phyloP scores from a whole-genome alignment of 1,284 basidiomycete species.

The Cryptococcus wingfieldii region DNA sequence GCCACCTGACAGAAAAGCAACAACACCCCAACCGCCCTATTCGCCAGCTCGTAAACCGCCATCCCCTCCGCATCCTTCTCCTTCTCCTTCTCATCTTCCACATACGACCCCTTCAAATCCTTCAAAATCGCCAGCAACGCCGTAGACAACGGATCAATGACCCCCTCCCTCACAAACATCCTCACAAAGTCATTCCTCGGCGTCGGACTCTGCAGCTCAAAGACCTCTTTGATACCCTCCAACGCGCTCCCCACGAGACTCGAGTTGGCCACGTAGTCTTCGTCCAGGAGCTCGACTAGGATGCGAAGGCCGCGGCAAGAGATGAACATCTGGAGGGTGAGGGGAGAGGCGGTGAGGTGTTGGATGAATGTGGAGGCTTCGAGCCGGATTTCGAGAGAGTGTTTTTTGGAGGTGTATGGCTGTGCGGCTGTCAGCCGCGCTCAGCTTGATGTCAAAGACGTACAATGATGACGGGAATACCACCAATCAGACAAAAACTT shows the following conservation, averaged over 20 bases:
- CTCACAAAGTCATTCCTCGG: constrained; percentile 97
- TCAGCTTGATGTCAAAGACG: constrained; percentile 25
- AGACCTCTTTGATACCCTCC: constrained; percentile 89
- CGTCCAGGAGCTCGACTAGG: constrained; percentile 90
- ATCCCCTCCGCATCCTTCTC: neutral
- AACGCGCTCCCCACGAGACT: constrained; percentile 91
- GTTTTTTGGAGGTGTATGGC: constrained; percentile 87
- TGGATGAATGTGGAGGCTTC: constrained; percentile 94
- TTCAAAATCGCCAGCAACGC: constrained; percentile 84
- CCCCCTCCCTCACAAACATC: constrained; percentile 93
- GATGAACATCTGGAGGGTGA: constrained; percentile 97
- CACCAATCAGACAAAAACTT: constrained; percentile 90
- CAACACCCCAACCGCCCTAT: constrained; percentile 81
- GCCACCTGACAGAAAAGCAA: constrained; percentile 93
- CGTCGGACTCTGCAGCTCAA: constrained; percentile 85
- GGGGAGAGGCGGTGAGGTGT: constrained; percentile 80
- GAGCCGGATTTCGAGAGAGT: constrained; percentile 85
- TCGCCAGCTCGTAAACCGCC: neutral
- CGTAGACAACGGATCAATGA: constrained; percentile 85
- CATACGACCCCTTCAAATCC: constrained; percentile 56
- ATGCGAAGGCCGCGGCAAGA: constrained; percentile 93
- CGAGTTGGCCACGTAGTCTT: constrained; percentile 83
- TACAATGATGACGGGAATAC: constrained; percentile 89
- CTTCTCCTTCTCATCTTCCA: constrained; percentile 1
- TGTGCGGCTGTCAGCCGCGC: constrained; percentile 6